phyloP scores from a whole-genome alignment of 805 yeast species.

The Yarrowia deformans region DNA sequence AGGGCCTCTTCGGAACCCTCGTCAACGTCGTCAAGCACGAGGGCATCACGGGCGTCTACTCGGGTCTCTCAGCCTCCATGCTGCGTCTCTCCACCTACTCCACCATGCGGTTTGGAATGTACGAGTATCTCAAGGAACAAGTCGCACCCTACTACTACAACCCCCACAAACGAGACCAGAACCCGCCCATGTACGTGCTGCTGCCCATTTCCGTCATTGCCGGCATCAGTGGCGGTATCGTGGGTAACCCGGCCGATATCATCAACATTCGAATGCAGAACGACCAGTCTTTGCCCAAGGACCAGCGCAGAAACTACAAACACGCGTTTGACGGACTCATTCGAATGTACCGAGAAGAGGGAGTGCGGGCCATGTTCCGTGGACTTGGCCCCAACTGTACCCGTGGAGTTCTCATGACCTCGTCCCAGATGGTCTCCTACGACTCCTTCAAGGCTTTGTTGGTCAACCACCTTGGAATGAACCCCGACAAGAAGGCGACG shows the following conservation, averaged over 20 bases:
- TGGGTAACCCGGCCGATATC: conserved; percentile 88
- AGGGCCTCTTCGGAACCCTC: conserved; percentile 67
- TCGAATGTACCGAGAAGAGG: conserved; percentile 68
- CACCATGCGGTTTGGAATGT: conserved; percentile 84
- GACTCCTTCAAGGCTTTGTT: conserved; percentile 73
- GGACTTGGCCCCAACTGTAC: conserved; percentile 80
- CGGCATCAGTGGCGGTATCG: conserved; percentile 83
- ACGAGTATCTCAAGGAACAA: conserved; percentile 72
- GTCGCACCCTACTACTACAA: conserved; percentile 47
- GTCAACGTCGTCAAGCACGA: conserved; percentile 64
- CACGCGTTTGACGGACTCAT: conserved; percentile 80
- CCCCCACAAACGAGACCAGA: conserved; percentile 47
- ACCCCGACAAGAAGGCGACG: conserved; percentile 68
- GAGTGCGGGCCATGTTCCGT: conserved; percentile 64
- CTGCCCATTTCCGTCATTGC: conserved; percentile 84
- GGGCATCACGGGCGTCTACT: conserved; percentile 70
- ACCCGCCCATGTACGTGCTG: conserved; percentile 65
- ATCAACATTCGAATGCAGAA: conserved; percentile 92
- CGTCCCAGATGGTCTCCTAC: conserved; percentile 87
- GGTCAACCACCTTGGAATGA: conserved; percentile 59
- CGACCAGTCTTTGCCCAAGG: conserved; percentile 72
- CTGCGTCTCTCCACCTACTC: conserved; percentile 89
- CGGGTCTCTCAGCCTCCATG: conserved; percentile 82
- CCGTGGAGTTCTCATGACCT: conserved; percentile 87
- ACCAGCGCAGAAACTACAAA: conserved; percentile 72